A percentile compares a stretch with the other conserved stretches of the same genome.
Conservation (phyloP, 805 yeast genomes). For the Starmerella cellae region DNA sequence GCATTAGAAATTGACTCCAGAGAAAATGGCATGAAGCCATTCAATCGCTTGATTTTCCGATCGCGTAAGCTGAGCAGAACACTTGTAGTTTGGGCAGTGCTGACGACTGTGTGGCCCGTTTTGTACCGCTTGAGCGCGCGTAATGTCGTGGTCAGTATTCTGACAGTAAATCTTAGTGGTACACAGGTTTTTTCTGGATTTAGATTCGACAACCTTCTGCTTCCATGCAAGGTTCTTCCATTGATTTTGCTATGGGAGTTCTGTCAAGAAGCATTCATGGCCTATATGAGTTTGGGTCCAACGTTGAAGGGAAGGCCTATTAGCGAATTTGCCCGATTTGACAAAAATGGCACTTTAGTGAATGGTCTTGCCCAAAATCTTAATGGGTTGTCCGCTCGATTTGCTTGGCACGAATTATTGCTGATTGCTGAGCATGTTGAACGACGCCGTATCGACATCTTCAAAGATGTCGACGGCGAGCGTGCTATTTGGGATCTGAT, state of each 20-base stretch:
- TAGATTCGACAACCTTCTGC: background rate
- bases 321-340: conserved; percentile 20
- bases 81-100: background rate
- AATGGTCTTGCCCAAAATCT: conserved; percentile 26
- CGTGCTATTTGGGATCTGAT: conserved; percentile 28
- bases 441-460: conserved; percentile 28
- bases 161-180: background rate
- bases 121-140: background rate
- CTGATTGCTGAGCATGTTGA: conserved; percentile 23
- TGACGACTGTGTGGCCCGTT: conserved; percentile 5
- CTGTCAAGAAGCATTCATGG: conserved; percentile 22
- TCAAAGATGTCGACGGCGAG: conserved; percentile 25
- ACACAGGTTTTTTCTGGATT: conserved; percentile 10
- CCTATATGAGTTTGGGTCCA: conserved; percentile 30
- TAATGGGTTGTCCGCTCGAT: conserved; percentile 22
- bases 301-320: conserved; percentile 22
- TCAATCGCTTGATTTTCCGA: conserved; percentile 2
- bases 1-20: background rate
- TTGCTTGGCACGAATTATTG: conserved; percentile 31
- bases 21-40: conserved; percentile 5
- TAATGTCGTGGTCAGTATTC: background rate
- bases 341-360: conserved; percentile 29
- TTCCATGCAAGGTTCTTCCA: conserved; percentile 6
- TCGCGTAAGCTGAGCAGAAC: background rate
- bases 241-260: conserved; percentile 22